phyloP scores from a whole-genome alignment of 352 stramenopile genomes.

The Albugo laibachii region DNA sequence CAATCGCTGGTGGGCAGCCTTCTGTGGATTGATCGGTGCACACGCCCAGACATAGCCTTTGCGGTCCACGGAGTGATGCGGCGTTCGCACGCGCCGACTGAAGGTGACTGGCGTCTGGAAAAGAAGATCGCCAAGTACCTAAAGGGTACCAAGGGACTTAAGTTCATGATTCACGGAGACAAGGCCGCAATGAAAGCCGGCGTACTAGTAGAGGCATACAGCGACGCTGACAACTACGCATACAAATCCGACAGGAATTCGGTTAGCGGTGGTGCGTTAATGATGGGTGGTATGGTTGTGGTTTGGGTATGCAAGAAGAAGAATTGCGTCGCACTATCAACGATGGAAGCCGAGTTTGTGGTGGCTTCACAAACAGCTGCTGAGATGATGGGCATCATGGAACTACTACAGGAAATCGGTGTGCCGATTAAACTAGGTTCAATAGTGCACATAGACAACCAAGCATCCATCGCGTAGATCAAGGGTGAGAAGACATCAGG shows the following conservation, averaged over 20 bases:
- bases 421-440: not conserved
- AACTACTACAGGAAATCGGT: slow-evolving; percentile 4
- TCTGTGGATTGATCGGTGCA: too few species aligned
- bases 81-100: too few species aligned
- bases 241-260: not conserved
- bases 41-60: too few species aligned
- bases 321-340: not conserved
- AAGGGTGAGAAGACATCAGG: not conserved
- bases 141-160: too few species aligned
- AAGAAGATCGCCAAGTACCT: too few species aligned
- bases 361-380: not conserved
- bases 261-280: not conserved
- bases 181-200: not conserved
- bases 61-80: too few species aligned
- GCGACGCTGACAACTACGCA: not conserved
- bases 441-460: not conserved
- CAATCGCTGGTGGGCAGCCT: too few species aligned
- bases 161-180: too few species aligned
- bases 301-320: not conserved
- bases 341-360: not conserved
- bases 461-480: not conserved
- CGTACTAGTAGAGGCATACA: not conserved
- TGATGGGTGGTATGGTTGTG: not conserved
- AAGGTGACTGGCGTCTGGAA: too few species aligned
- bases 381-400: not conserved